A percentile compares a stretch with the other conserved stretches of the same genome.
phyloP scores from a whole-genome alignment of 148 eudicot genomes.

The Silene latifolia region DNA sequence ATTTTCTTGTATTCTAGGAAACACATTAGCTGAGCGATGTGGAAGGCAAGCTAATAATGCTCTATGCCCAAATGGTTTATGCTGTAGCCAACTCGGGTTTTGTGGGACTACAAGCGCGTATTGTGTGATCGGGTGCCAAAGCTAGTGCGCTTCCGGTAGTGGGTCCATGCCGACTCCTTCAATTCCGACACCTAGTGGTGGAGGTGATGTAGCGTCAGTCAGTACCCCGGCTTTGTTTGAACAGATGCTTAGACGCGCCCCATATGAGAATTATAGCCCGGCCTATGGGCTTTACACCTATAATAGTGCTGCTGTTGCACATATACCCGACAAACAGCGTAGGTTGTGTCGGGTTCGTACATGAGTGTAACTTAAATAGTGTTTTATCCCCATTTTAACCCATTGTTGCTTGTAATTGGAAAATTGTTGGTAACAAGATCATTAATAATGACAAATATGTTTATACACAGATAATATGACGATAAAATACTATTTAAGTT shows the following conservation, averaged over 20 bases:
- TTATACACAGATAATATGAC: too few species aligned
- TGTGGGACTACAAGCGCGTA: slow-evolving; percentile 23
- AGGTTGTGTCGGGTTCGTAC: too few species aligned
- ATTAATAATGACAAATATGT: too few species aligned
- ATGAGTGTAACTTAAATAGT: too few species aligned
- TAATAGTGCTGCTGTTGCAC: slow-evolving; percentile 29
- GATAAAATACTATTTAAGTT: too few species aligned
- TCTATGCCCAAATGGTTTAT: slow-evolving; percentile 22
- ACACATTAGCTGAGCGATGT: slow-evolving; percentile 27
- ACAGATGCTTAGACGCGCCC: slow-evolving; percentile 38
- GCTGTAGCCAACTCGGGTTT: slow-evolving; percentile 37
- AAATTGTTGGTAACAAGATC: too few species aligned
- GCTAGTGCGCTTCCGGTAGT: slow-evolving; percentile 21
- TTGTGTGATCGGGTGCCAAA: slow-evolving; percentile 34
- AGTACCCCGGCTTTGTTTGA: slow-evolving; percentile 28
- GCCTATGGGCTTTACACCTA: slow-evolving; percentile 48
- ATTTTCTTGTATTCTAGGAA: slow-evolving; percentile 8
- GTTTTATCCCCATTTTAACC: too few species aligned
- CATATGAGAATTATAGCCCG: slow-evolving; percentile 31
- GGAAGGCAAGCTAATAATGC: slow-evolving; percentile 27
- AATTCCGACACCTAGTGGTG: background rate
- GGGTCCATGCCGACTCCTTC: slow-evolving; percentile 2
- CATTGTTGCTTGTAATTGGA: too few species aligned
- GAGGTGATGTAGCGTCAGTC: slow-evolving; percentile 27
- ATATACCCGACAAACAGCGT: too few species aligned